Evolutionary conservation across 208 protist genomes (phyloP).

Genomic region (Crithidia mellificae): DNA sequence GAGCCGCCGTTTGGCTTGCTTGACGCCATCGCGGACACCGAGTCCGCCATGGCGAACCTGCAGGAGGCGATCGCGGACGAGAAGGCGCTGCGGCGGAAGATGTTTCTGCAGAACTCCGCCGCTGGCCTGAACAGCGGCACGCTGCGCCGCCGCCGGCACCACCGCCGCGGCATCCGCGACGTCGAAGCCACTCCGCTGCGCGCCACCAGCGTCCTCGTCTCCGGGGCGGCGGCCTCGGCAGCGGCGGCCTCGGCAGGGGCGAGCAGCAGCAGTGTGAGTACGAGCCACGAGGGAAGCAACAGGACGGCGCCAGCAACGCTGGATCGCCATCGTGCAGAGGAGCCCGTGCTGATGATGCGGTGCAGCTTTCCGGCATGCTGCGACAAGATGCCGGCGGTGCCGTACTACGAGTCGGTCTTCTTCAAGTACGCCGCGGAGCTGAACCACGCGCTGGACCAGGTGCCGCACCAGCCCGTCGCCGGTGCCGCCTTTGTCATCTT

Average conservation of each 20-base stretch:
- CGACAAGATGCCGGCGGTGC: constrained; percentile 50
- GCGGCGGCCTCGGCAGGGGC: neutral
- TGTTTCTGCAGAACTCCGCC: constrained; percentile 3
- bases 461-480: constrained; percentile 37
- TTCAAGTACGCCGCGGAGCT: constrained; percentile 35
- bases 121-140: neutral
- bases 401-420: constrained; percentile 51
- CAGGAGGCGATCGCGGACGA: constrained; percentile 77
- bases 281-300: neutral
- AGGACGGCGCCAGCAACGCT: neutral
- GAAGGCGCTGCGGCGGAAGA: constrained; percentile 50
- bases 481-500: constrained; percentile 77
- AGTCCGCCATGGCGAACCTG: constrained; percentile 60
- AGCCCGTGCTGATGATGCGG: constrained; percentile 34
- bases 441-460: constrained; percentile 49
- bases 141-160: constrained; percentile 12
- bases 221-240: no score
- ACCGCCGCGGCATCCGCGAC: neutral
- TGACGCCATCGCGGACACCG: constrained; percentile 49
- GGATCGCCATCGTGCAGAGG: constrained; percentile 3
- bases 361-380: constrained; percentile 42
- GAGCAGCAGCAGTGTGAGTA: neutral
- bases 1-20: constrained; percentile 60
- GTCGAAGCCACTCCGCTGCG: constrained; percentile 3
- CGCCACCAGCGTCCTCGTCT: constrained; percentile 11